Evolutionary conservation across 2,329 filamentous ascomycete species (phyloP).

Genomic region (Didymella pinodella): DNA sequence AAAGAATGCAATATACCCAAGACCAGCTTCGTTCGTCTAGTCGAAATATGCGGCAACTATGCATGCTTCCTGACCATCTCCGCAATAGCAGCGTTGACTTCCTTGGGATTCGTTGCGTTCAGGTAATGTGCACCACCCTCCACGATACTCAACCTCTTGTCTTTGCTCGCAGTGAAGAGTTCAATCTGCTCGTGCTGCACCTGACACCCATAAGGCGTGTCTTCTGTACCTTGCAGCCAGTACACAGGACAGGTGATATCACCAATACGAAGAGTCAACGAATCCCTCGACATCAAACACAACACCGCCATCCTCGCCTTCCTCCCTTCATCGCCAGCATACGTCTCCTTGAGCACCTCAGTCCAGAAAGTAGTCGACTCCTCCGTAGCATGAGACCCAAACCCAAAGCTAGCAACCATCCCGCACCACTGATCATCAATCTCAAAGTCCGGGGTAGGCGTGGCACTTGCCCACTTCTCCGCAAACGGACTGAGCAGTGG

Average conservation of each 20-base stretch:
- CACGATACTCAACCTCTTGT: slow-evolving; percentile 18
- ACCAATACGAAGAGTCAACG: slow-evolving; percentile 53
- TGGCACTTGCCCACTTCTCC: slow-evolving; percentile 51
- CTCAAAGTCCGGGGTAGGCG: slow-evolving; percentile 53
- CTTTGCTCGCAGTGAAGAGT: slow-evolving; percentile 12
- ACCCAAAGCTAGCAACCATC: slow-evolving; percentile 57
- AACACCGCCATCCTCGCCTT: slow-evolving; percentile 58
- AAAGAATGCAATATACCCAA: too few species aligned
- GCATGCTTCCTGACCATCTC: slow-evolving; percentile 18
- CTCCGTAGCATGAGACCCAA: slow-evolving; percentile 52
- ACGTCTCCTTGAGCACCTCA: slow-evolving; percentile 54
- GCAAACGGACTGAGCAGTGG: slow-evolving; percentile 47
- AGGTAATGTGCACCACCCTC: slow-evolving; percentile 23
- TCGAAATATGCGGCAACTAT: background rate
- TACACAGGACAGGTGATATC: slow-evolving; percentile 60
- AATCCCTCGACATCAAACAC: slow-evolving; percentile 58
- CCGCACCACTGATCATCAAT: slow-evolving; percentile 55
- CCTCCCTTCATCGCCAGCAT: slow-evolving; percentile 58
- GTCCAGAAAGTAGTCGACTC: slow-evolving; percentile 56
- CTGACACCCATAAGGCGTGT: slow-evolving; percentile 18
- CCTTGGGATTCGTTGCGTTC: slow-evolving; percentile 19
- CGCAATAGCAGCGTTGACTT: slow-evolving; percentile 19
- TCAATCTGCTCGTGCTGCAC: slow-evolving; percentile 24
- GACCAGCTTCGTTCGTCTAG: too few species aligned
- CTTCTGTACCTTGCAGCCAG: slow-evolving; percentile 53